Evolutionary conservation across 441 rosid genomes (phyloP).

Genomic region (Populus hybrid): DNA sequence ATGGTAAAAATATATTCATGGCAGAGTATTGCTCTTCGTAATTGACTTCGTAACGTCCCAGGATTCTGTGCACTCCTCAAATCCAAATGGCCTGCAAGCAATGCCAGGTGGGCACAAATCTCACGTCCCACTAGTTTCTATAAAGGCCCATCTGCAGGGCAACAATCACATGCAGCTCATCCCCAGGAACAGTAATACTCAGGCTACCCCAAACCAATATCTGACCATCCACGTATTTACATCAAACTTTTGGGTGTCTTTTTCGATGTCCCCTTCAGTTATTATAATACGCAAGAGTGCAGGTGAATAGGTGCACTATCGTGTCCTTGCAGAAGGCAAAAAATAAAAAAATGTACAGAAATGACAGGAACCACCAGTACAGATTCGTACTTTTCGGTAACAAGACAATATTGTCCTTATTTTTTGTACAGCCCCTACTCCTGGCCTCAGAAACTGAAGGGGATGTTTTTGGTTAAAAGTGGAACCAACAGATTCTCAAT

Average conservation of each 20-base stretch:
- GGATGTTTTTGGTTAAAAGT: not conserved
- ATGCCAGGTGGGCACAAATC: slow-evolving; percentile 8
- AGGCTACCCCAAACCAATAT: not conserved
- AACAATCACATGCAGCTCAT: slow-evolving; percentile 21
- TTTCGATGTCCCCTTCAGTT: not conserved
- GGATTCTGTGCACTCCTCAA: too few relatives aligned
- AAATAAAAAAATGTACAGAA: not conserved
- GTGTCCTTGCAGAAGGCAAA: not conserved
- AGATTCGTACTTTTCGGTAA: slow-evolving; percentile 19
- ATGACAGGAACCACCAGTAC: slow-evolving; percentile 19
- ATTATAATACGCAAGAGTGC: not conserved
- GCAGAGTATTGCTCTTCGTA: not conserved
- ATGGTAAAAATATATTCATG: not conserved
- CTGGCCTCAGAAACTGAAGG: not conserved
- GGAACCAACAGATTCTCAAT: not conserved
- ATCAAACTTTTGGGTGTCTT: not conserved
- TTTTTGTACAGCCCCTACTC: not conserved
- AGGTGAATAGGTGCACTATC: slow-evolving; percentile 3
- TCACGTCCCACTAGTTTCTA: too few relatives aligned
- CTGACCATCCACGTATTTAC: too few relatives aligned
- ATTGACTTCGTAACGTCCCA: not conserved
- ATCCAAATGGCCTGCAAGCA: not conserved
- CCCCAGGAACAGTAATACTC: not conserved
- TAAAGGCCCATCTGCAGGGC: slow-evolving; percentile 1
- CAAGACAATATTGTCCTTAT: slow-evolving; percentile 24